Conservation (phyloP, 179 eudicot genomes). For the Heliamphora pulchella region DNA sequence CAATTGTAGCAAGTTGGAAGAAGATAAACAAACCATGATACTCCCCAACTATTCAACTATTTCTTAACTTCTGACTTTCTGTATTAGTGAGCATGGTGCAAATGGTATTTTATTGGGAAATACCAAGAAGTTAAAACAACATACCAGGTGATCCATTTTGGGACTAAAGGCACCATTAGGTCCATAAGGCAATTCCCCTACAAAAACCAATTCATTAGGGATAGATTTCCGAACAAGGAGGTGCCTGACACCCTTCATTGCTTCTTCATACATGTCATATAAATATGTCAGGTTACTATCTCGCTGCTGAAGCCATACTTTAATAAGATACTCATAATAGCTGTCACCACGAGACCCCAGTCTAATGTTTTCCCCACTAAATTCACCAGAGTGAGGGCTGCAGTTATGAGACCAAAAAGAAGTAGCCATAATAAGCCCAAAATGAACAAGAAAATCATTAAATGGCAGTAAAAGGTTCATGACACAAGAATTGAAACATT, state of each 20-base stretch:
- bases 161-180: constrained; percentile 64
- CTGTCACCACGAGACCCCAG: constrained; percentile 99
- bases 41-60: background rate
- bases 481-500: background rate
- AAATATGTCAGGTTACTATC: constrained; percentile 54
- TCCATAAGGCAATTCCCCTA: constrained; percentile 91
- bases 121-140: constrained; percentile 9
- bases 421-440: background rate
- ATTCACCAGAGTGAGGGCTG: constrained; percentile 87
- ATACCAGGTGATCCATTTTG: constrained; percentile 98
- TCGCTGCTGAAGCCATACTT: constrained; percentile 89
- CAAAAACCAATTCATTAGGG: constrained; percentile 79
- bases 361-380: constrained; percentile 79
- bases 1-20: background rate
- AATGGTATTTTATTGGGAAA: no score
- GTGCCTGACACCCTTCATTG: constrained; percentile 90
- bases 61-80: background rate
- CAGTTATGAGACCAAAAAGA: constrained; percentile 18
- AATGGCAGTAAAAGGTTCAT: background rate
- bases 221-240: constrained; percentile 71
- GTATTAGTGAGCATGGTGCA: background rate
- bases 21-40: background rate
- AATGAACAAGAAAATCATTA: background rate
- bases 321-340: constrained; percentile 91
- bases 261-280: constrained; percentile 79